These are phyloP conservation scores for Aspergillus ochraceus DNA, from an alignment of 2,329 filamentous ascomycete species.

Conservation along the genomic window DNA sequence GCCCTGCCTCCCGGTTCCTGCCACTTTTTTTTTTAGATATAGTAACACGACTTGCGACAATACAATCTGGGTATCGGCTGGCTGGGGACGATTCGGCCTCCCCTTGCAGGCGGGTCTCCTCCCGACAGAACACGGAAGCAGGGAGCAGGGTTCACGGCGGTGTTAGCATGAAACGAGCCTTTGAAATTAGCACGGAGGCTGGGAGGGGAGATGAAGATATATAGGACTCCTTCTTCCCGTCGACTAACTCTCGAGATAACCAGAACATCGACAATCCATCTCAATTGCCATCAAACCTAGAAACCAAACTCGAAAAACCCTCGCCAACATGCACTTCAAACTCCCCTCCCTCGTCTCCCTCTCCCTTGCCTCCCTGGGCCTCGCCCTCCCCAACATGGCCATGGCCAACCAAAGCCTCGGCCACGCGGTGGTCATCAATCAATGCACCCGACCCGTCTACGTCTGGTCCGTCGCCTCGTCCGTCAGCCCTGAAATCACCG, in stretches of 20 bases:
- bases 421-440: slow-evolving; percentile 36
- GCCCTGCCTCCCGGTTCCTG: not conserved
- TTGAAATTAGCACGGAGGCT: not conserved
- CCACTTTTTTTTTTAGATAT: not conserved
- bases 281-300: not conserved
- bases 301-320: not conserved
- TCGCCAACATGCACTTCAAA: not conserved
- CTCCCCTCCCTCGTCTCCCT: slow-evolving; percentile 3
- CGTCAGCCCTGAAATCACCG: slow-evolving; percentile 21
- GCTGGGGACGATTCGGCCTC: not conserved
- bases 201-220: not conserved
- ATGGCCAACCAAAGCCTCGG: slow-evolving; percentile 20
- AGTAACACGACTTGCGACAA: not conserved
- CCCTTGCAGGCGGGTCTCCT: not conserved
- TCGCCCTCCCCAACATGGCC: not conserved
- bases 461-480: slow-evolving; percentile 39
- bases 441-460: slow-evolving; percentile 34
- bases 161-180: not conserved
- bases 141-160: not conserved
- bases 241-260: not conserved
- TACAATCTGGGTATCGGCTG: not conserved
- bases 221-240: not conserved
- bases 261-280: not conserved
- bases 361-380: not conserved
- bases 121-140: not conserved